Evolutionary conservation across 2,329 filamentous ascomycete species (phyloP).

Genomic region (Pestalotiopsis sp.): DNA sequence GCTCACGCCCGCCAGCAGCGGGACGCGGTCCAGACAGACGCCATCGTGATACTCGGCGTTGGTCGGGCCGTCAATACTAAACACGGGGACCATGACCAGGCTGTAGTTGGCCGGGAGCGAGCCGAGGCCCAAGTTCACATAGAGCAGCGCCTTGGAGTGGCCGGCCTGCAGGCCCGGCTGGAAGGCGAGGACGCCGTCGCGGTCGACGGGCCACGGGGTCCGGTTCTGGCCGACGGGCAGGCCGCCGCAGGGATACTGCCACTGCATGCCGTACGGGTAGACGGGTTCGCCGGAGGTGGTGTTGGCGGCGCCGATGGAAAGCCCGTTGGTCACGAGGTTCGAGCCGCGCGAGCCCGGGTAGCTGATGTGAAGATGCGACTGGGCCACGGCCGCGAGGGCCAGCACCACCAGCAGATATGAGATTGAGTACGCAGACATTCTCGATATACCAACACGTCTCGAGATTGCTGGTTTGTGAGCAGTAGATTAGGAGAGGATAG

Average conservation of each 20-base stretch:
- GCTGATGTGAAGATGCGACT: slow-evolving; percentile 57
- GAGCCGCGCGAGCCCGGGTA: slow-evolving; percentile 68
- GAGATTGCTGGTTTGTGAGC: neutral
- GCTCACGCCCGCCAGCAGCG: slow-evolving; percentile 60
- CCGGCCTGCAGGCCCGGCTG: slow-evolving; percentile 76
- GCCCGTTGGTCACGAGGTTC: slow-evolving; percentile 55
- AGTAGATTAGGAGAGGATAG: neutral
- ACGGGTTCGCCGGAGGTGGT: slow-evolving; percentile 26
- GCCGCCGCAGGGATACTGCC: slow-evolving; percentile 72
- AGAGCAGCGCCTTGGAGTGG: slow-evolving; percentile 66
- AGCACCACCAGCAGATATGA: neutral
- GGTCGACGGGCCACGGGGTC: slow-evolving; percentile 68
- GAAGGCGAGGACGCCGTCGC: slow-evolving; percentile 63
- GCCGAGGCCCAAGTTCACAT: slow-evolving; percentile 72
- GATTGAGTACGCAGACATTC: neutral
- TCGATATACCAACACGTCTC: neutral
- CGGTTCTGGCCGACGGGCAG: slow-evolving; percentile 68
- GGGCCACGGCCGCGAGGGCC: neutral
- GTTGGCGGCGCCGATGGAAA: neutral
- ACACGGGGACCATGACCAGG: slow-evolving; percentile 62
- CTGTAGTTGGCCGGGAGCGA: slow-evolving; percentile 67
- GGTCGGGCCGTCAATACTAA: slow-evolving; percentile 65
- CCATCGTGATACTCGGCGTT: slow-evolving; percentile 65
- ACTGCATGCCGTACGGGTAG: slow-evolving; percentile 69
- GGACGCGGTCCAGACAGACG: slow-evolving; percentile 72